Percentiles rank a stretch among this genome's conserved stretches.
These are phyloP conservation scores for Sugiyamaella castrensis DNA, from an alignment of 1,139 yeast genomes.

Conservation along the genomic window DNA sequence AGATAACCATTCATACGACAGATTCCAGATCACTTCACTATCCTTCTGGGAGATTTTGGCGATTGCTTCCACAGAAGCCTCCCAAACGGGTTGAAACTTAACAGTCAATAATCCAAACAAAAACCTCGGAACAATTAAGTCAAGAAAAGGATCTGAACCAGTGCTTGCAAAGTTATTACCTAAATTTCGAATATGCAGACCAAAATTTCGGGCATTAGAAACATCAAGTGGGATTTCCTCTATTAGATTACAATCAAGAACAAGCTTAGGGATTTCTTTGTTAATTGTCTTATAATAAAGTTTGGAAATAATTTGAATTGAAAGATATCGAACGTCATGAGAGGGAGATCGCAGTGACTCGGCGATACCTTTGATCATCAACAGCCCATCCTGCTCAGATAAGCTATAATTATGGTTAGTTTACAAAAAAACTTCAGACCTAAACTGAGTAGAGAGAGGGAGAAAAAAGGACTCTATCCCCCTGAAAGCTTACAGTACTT, in stretches of 20 bases:
- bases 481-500: too few species aligned
- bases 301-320: conserved; percentile 44
- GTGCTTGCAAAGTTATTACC: conserved; percentile 48
- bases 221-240: conserved; percentile 73
- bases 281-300: conserved; percentile 34
- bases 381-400: neutral
- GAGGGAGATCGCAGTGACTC: conserved; percentile 21
- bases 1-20: conserved; percentile 43
- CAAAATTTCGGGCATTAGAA: conserved; percentile 71
- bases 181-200: conserved; percentile 63
- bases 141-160: conserved; percentile 40
- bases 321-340: conserved; percentile 46
- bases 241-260: conserved; percentile 49
- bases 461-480: too few species aligned
- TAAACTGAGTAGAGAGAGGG: too few species aligned
- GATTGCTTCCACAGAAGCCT: conserved; percentile 62
- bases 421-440: too few species aligned
- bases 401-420: neutral
- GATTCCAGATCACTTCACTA: conserved; percentile 55
- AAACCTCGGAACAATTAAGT: conserved; percentile 51
- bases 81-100: conserved; percentile 84
- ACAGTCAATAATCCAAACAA: conserved; percentile 72
- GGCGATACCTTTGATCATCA: conserved; percentile 2
- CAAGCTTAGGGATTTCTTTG: conserved; percentile 31
- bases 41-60: conserved; percentile 48